A percentile compares a stretch with the other conserved stretches of the same genome.
Conservation (phyloP, 2,329 filamentous ascomycete species). For the Apiospora phragmitis region DNA sequence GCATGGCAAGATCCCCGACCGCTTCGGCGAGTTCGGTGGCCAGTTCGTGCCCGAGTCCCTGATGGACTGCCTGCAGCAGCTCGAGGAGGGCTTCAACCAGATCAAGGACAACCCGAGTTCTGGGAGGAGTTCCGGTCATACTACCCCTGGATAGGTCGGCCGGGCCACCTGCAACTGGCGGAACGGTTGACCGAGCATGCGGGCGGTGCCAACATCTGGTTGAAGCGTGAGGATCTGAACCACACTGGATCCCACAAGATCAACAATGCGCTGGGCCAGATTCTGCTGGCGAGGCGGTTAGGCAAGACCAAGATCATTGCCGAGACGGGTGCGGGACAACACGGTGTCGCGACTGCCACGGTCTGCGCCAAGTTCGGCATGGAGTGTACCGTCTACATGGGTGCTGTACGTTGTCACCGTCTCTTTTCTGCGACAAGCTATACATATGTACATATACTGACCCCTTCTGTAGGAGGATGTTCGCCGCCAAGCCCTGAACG, state of each 20-base stretch:
- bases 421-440: no score
- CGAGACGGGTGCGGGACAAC: conserved; percentile 95
- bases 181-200: conserved; percentile 85
- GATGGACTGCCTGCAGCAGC: conserved; percentile 92
- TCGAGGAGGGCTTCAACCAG: conserved; percentile 87
- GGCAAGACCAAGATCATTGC: conserved; percentile 98
- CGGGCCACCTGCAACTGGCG: conserved; percentile 87
- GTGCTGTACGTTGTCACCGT: conserved; percentile 55
- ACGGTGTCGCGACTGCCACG: conserved; percentile 95
- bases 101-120: conserved; percentile 84
- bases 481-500: conserved; percentile 91
- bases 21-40: conserved; percentile 94
- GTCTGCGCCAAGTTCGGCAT: conserved; percentile 98
- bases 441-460: not conserved
- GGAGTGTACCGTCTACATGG: conserved; percentile 98
- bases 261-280: conserved; percentile 95
- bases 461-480: conserved; percentile 69
- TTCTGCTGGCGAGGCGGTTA: conserved; percentile 79
- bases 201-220: conserved; percentile 92
- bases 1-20: conserved; percentile 76
- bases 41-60: conserved; percentile 97
- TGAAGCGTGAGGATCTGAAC: conserved; percentile 97
- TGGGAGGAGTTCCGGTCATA: conserved; percentile 97
- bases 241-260: conserved; percentile 99
- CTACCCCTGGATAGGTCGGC: conserved; percentile 96